Conservation (phyloP, 345 rosid species). For the Eucalyptus camaldulensis region DNA sequence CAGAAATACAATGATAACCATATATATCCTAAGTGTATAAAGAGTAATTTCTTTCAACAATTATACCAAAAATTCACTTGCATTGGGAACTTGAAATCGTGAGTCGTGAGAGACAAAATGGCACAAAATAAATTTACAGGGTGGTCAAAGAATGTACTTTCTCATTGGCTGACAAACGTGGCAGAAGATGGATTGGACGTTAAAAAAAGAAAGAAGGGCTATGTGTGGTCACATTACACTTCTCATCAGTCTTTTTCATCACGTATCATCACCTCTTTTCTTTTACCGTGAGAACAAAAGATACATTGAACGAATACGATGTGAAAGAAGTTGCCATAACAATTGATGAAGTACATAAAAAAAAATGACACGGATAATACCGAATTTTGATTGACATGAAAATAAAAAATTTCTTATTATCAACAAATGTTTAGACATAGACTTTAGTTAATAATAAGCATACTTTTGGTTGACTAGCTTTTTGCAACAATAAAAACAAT, state of each 20-base stretch:
- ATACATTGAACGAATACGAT: neutral
- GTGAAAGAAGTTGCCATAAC: neutral
- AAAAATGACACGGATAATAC: too few species aligned
- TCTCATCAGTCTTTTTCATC: neutral
- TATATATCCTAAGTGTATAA: too few species aligned
- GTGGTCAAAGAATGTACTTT: neutral
- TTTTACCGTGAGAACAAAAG: neutral
- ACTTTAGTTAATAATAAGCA: neutral
- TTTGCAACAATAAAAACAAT: neutral
- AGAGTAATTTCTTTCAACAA: neutral
- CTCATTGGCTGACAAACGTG: neutral
- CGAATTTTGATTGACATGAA: too few species aligned
- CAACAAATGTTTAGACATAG: neutral
- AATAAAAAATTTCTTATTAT: neutral
- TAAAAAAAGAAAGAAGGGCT: neutral
- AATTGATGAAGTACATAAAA: neutral
- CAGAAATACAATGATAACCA: too few species aligned
- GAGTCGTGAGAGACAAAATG: neutral
- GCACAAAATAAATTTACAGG: neutral
- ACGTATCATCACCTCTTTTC: neutral
- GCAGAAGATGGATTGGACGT: neutral
- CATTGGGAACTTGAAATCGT: neutral
- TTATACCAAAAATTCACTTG: neutral
- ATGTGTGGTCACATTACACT: neutral
- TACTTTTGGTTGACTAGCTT: neutral